phyloP scores from a whole-genome alignment of 768 basidiomycete species.

The Pisolithus albus region DNA sequence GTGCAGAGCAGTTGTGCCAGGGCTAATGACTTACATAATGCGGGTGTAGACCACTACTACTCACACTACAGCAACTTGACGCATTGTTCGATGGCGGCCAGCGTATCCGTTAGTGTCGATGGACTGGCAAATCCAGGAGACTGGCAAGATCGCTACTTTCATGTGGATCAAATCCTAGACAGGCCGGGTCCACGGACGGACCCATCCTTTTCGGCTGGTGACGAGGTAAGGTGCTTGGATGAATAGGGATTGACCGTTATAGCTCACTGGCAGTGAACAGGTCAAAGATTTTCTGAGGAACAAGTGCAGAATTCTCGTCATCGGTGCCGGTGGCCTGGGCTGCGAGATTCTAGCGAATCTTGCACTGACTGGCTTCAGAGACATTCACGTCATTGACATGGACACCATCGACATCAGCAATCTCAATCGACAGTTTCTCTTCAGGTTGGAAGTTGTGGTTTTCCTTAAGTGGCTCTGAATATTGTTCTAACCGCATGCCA shows the following conservation, averaged over 20 bases:
- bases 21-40: slow-evolving; percentile 20
- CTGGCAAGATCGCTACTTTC: slow-evolving; percentile 63
- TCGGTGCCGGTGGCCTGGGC: slow-evolving; percentile 95
- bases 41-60: background rate
- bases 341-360: slow-evolving; percentile 97
- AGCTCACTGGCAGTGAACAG: slow-evolving; percentile 32
- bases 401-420: slow-evolving; percentile 99
- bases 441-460: slow-evolving; percentile 53
- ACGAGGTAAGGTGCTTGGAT: slow-evolving; percentile 47
- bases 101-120: slow-evolving; percentile 23
- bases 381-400: slow-evolving; percentile 99
- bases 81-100: slow-evolving; percentile 16
- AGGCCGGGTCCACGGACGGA: slow-evolving; percentile 86
- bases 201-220: slow-evolving; percentile 72
- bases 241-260: background rate
- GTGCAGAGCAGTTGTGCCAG: slow-evolving; percentile 2
- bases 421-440: slow-evolving; percentile 95
- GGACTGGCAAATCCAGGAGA: slow-evolving; percentile 33
- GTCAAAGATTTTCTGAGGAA: slow-evolving; percentile 82
- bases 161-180: slow-evolving; percentile 84
- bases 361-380: slow-evolving; percentile 92
- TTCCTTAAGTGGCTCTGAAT: background rate
- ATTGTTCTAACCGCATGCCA: slow-evolving; percentile 1
- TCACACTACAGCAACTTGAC: slow-evolving; percentile 8
- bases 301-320: slow-evolving; percentile 89